A percentile compares a stretch with the other conserved stretches of the same genome.
phyloP scores from a whole-genome alignment of 305 asterid genomes.

The Vinca major region DNA sequence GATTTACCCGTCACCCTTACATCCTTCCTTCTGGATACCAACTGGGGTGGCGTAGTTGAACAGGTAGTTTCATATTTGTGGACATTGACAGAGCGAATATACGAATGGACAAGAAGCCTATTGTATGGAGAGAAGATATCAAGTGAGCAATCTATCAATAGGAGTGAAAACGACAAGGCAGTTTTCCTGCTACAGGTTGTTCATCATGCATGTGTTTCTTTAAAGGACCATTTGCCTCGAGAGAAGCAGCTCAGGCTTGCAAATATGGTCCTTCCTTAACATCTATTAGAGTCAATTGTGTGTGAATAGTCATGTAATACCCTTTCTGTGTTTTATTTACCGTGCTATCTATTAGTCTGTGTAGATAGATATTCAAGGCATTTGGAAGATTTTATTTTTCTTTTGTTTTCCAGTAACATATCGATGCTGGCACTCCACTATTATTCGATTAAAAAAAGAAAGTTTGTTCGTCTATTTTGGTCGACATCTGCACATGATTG shows the following conservation, averaged over 20 bases:
- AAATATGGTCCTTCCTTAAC: constrained; percentile 41
- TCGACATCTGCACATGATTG: neutral
- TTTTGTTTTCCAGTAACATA: too few relatives aligned
- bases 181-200: constrained; percentile 45
- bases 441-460: too few relatives aligned
- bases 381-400: too few relatives aligned
- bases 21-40: constrained; percentile 39
- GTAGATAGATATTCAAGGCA: too few relatives aligned
- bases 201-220: constrained; percentile 46
- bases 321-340: neutral
- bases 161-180: constrained; percentile 39
- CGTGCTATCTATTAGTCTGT: too few relatives aligned
- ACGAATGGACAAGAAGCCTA: constrained; percentile 39
- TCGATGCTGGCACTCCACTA: too few relatives aligned
- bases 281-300: neutral
- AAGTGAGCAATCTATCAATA: constrained; percentile 31
- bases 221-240: constrained; percentile 49
- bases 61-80: constrained; percentile 44
- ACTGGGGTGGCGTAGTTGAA: constrained; percentile 54
- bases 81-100: constrained; percentile 46
- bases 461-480: too few relatives aligned
- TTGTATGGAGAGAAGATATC: constrained; percentile 21
- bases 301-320: neutral
- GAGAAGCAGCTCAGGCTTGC: constrained; percentile 72
- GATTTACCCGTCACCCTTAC: constrained; percentile 71